Base-by-base conservation (phyloP, 352 stramenopile genomes). In the Phytophthora quininea region DNA sequence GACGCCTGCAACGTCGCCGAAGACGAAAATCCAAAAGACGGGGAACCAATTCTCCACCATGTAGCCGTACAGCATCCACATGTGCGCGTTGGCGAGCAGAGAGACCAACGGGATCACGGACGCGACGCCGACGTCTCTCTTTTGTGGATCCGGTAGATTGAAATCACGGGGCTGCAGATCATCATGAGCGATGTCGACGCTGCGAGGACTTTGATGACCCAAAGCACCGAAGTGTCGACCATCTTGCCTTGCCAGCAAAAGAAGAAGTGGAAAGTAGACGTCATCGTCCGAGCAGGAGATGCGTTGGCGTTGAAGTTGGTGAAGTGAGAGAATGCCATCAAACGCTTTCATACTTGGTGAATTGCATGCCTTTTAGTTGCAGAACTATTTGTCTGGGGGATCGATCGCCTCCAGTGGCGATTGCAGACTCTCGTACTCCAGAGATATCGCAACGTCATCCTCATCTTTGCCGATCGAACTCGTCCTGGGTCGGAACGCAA, bases 21-120 rank as follows among this genome's bases (percentile, higher is more conserved):
- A 71, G 4, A 79, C 33, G 32, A 75, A 80, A 42, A 74, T 71
- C n/a, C 54, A 63, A 58, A 85, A 76, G 10, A 83, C 62, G 8
- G 77, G 77, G 61, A 86, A 82, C 55, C 70, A 75, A 45, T 81
- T 81, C 52, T 73, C 48, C 6, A 62, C 54, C 49, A 81, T 65
- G 64, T 75, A 80, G 12, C 77, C 74, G 32, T 85, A 83, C 35
- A 83, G 30, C 66, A 76, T 69, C 77, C 76, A 79, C 43, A 76
- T 59, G 53, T 82, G 74, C 40, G 61, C 64, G 47, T 77, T 78
- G 48, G 61, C 64, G 3, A 80, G 48, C 30, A 86, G 59, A 5
- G 77, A 71, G 6, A 70, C 71, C 15, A 86, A 46, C 53, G 77
- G 73, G 24, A 82, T 45, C 14, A 82, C 67, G 27, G 72, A 81